Conservation (phyloP, 352 stramenopile genomes). For the Aphanomyces euteiches region DNA sequence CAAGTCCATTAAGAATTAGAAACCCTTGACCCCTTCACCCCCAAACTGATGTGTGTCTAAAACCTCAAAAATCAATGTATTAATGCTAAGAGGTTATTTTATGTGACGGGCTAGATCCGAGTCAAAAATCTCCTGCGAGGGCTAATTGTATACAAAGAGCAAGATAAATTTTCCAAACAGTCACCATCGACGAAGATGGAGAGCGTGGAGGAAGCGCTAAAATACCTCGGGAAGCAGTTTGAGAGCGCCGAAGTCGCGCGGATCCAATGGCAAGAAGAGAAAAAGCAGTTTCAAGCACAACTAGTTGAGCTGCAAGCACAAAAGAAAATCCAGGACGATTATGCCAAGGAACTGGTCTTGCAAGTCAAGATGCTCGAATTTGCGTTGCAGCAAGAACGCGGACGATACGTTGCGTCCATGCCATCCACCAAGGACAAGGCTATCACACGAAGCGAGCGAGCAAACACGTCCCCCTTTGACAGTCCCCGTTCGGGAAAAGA, state of each 20-base stretch:
- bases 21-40: background rate
- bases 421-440: slow-evolving; percentile 55
- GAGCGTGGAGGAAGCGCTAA: slow-evolving; percentile 78
- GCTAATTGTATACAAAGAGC: background rate
- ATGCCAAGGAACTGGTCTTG: slow-evolving; percentile 80
- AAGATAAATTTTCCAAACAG: background rate
- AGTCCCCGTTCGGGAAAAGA: slow-evolving; percentile 36
- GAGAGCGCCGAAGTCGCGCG: slow-evolving; percentile 75
- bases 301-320: slow-evolving; percentile 75
- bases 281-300: slow-evolving; percentile 62
- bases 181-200: slow-evolving; percentile 47
- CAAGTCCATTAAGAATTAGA: background rate
- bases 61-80: no score
- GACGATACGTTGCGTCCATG: slow-evolving; percentile 71
- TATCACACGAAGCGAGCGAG: slow-evolving; percentile 47
- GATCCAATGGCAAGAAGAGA: slow-evolving; percentile 71
- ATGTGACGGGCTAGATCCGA: background rate
- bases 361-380: slow-evolving; percentile 89
- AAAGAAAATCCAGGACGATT: slow-evolving; percentile 69
- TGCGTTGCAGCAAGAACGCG: slow-evolving; percentile 65
- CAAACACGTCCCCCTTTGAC: slow-evolving; percentile 46
- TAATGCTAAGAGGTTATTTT: background rate
- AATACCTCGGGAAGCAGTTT: slow-evolving; percentile 81
- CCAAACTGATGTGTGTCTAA: no score
- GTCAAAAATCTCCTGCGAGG: background rate